Evolutionary conservation across 257 asterid species (phyloP).

Genomic region (Solanum sejunctum): DNA sequence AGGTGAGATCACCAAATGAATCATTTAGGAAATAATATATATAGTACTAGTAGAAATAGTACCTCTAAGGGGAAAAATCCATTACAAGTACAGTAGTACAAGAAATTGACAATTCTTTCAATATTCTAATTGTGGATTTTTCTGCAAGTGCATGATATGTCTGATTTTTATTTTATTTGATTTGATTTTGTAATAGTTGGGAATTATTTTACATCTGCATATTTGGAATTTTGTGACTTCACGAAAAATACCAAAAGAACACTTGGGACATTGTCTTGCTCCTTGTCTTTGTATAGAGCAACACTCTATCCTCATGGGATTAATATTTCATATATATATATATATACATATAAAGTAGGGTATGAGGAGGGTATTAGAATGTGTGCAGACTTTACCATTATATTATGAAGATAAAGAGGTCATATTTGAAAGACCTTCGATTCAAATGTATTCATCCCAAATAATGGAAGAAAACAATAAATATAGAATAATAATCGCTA

Average conservation of each 20-base stretch:
- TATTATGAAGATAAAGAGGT: too few relatives aligned
- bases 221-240: not conserved
- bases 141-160: not conserved
- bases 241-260: not conserved
- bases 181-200: not conserved
- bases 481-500: too few relatives aligned
- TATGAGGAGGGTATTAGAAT: too few relatives aligned
- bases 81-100: not conserved
- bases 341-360: too few relatives aligned
- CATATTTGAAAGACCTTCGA: too few relatives aligned
- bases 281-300: not conserved
- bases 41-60: not conserved
- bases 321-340: too few relatives aligned
- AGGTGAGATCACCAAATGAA: not conserved
- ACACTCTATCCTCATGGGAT: not conserved
- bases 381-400: too few relatives aligned
- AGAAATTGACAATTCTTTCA: not conserved
- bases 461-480: too few relatives aligned
- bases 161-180: not conserved
- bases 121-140: not conserved
- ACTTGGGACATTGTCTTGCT: not conserved
- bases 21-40: not conserved
- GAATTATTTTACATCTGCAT: not conserved
- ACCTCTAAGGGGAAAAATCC: not conserved
- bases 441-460: too few relatives aligned